Conservation (phyloP, 2,329 filamentous ascomycete genomes). For the Calonectria henricotiae region DNA sequence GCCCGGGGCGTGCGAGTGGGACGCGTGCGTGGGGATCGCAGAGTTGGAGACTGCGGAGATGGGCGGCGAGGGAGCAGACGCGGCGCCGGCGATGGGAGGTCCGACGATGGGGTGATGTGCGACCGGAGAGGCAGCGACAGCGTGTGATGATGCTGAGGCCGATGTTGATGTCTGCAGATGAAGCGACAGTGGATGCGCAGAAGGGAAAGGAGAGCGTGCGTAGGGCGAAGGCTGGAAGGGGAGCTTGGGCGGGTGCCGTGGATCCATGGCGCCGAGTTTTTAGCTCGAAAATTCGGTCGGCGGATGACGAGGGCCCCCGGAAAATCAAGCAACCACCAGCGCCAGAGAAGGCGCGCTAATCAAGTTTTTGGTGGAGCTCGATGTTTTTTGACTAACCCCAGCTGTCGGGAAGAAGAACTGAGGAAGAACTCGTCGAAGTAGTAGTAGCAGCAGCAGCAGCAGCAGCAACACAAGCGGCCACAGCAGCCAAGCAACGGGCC, state of each 20-base stretch:
- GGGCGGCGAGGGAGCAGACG: constrained; percentile 32
- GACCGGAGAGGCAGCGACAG: constrained; percentile 30
- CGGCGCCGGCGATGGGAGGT: constrained; percentile 36
- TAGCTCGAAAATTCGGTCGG: constrained; percentile 56
- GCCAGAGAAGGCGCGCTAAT: constrained; percentile 30
- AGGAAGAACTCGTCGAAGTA: constrained; percentile 22
- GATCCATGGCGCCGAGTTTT: constrained; percentile 57
- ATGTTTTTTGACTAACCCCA: constrained; percentile 20
- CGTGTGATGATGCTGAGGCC: constrained; percentile 40
- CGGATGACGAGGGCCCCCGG: constrained; percentile 50
- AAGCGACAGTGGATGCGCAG: constrained; percentile 41
- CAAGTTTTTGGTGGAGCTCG: constrained; percentile 25
- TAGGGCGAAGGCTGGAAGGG: constrained; percentile 55
- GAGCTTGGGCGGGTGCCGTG: constrained; percentile 56
- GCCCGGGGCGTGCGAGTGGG: constrained; percentile 44
- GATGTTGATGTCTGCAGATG: constrained; percentile 39
- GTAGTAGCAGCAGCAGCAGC: background rate
- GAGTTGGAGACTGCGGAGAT: constrained; percentile 38
- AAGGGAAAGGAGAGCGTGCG: constrained; percentile 55
- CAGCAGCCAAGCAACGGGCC: constrained; percentile 1
- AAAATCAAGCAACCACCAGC: constrained; percentile 48
- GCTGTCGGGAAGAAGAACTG: constrained; percentile 15
- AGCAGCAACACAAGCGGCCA: background rate
- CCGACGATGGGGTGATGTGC: constrained; percentile 36
- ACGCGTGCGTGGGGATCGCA: constrained; percentile 44